Base-by-base conservation (phyloP, 345 rosid species). In the Salix purpurea region DNA sequence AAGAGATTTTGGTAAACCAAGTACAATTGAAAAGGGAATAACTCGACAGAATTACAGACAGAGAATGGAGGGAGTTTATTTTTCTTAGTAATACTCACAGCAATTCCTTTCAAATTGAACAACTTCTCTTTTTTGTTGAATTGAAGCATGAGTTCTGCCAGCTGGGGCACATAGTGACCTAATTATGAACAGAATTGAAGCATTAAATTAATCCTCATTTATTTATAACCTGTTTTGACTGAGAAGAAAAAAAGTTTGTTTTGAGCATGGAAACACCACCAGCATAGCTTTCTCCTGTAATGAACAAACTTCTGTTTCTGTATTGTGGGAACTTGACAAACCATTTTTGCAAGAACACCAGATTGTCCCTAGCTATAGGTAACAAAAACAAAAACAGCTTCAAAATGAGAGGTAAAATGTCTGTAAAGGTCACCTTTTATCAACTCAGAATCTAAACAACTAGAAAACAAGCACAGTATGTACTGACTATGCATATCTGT, bases 211-310 rank as follows among this genome's bases (percentile, higher is more conserved):
- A 81, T 56, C 76, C 36, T 32, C 13, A 12, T 54, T 46, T 77
- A 23, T 30, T 23, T 67, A 46, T 19, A 62, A 65, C 44, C 67
- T 3, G 39, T 52, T 77, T 69, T 34, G 19, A 69, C 61, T 32
- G 37, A 62, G 28, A 42, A 60, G 23, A 34, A 60, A 24, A 48
- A 2, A 32, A 32, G 4, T 0, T 24, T 54, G 34, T 15, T 34
- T 61, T 65, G 70, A 77, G 72, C 61, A 65, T 56, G 37, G 68
- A 67, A 74, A 73, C 19, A 34, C 32, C 88, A 93, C 98, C 98
- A 65, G 99, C 99, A 85, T 96, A 96, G 84, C 99, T 93, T 88
- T 93, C 98, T 80, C 99, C 99, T 21, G 96, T 84, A 54, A 96
- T 87, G 89, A 83, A 96, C 83, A 96, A 84, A 84, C 93, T 92